Evolutionary conservation across 805 yeast genomes (phyloP), one percentile per base, ranked within the genome.

Genomic region (Pichia ethanolica): DNA sequence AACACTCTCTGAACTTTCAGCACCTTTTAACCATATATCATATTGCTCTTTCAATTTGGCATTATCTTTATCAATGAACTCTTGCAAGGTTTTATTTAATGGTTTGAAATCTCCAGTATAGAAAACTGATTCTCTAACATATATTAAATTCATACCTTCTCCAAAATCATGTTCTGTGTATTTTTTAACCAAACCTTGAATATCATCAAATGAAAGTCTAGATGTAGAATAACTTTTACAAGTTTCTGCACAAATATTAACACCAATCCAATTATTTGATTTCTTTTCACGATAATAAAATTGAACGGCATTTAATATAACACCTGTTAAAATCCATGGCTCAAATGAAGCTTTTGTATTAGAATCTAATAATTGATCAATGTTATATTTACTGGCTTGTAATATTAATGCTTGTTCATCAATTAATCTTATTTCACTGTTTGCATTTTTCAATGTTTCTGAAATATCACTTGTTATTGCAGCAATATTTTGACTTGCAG

Each of bases 261-360:
- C 63, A 12, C 55, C 51, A 13, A 51, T 44, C 77, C 77, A 72
- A 7, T 42, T 46, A 3, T 54, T 40, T 1, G 45, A 50, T 14
- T 46, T 49, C n/a, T 54, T 54, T 39, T 55, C 61, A 20, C 41
- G 46, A 46, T 59, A 69, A 35, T 61, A 69, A 50, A 66, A 71
- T 26, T 62, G 62, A 5, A 54, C 49, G 9, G 65, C 63, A 38
- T 58, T 62, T 10, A 71, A 40, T 3, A 72, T 59, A 4, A 69
- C 64, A 27, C 75, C 76, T 11, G 61, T 59, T 4, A 73, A 53
- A 7, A 70, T 46, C 62, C 70, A 71, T 5, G 74, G 73, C 30
- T 71, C 74, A 11, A 63, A 42, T 12, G 53, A 44, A 1, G 39
- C 45, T 11, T 58, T 60, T 13, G 49, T 40, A 36, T 47, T 45